phyloP scores from a whole-genome alignment of 2,329 filamentous ascomycete species.

The Alternaria sp. region DNA sequence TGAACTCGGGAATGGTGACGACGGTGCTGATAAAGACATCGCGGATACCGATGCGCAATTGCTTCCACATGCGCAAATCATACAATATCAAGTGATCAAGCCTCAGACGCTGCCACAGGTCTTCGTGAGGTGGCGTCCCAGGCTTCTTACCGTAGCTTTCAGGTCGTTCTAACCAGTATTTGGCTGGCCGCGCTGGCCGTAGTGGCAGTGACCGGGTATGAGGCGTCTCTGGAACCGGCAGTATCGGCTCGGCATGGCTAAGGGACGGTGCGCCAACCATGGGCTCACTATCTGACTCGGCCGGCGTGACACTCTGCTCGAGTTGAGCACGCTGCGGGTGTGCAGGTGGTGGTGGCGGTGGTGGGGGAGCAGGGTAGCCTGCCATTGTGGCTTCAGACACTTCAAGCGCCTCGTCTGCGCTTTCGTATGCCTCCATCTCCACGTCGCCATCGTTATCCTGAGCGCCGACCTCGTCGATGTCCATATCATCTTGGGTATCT shows the following conservation, averaged over 20 bases:
- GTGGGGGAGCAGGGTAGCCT: constrained; percentile 69
- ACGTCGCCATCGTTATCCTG: constrained; percentile 57
- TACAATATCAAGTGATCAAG: constrained; percentile 95
- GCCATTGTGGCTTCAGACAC: constrained; percentile 78
- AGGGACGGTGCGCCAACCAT: constrained; percentile 64
- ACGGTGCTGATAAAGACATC: constrained; percentile 97
- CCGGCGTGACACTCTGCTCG: constrained; percentile 70
- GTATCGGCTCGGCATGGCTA: constrained; percentile 67
- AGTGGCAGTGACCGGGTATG: constrained; percentile 49
- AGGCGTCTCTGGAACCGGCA: constrained; percentile 84
- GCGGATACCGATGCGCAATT: constrained; percentile 84
- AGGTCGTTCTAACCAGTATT: constrained; percentile 87
- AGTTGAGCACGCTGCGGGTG: constrained; percentile 49
- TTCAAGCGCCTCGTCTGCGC: constrained; percentile 71
- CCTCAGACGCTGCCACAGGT: constrained; percentile 86
- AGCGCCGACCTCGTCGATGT: constrained; percentile 51
- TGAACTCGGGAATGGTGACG: constrained; percentile 94
- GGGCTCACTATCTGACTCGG: constrained; percentile 75
- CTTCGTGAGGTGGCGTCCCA: constrained; percentile 75
- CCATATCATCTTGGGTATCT: constrained; percentile 56
- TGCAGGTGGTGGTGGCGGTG: constrained; percentile 24
- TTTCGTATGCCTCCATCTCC: constrained; percentile 55
- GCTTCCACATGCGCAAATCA: constrained; percentile 96
- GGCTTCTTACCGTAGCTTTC: constrained; percentile 68
- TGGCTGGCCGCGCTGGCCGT: constrained; percentile 69